A percentile compares a stretch with the other conserved stretches of the same genome.
phyloP scores from a whole-genome alignment of 176 grass and related monocot genomes.

The Aegilops sharonensis region DNA sequence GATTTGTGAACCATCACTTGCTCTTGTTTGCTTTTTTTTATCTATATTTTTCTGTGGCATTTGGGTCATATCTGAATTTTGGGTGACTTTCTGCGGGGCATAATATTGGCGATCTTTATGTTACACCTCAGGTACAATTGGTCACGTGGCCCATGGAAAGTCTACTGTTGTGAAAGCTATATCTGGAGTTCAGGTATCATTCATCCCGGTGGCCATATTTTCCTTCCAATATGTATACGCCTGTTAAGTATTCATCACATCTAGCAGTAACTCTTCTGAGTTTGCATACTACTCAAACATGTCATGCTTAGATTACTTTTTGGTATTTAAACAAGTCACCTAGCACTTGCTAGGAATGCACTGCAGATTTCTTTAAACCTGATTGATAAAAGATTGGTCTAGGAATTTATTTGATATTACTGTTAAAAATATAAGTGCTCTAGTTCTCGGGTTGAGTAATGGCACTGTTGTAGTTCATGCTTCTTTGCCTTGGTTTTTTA shows the following conservation, averaged over 20 bases:
- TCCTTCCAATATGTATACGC: not conserved
- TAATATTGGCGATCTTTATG: not conserved
- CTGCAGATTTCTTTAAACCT: not conserved
- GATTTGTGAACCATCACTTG: not conserved
- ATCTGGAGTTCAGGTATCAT: conserved; percentile 46
- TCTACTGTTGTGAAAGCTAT: conserved; percentile 39
- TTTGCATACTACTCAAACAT: not conserved
- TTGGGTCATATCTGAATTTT: not conserved
- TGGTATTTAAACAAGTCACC: not conserved
- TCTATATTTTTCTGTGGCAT: not conserved
- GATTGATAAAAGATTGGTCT: not conserved
- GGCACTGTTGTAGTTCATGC: not conserved
- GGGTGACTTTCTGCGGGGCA: not conserved
- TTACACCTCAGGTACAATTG: conserved; percentile 27
- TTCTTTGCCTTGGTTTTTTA: not conserved
- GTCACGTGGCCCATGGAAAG: conserved; percentile 42
- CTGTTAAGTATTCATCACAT: not conserved
- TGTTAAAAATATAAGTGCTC: not conserved
- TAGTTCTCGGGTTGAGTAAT: not conserved
- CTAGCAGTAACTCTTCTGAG: not conserved
- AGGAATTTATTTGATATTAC: not conserved
- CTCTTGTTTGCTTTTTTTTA: not conserved
- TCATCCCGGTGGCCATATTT: not conserved
- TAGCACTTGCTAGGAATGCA: not conserved
- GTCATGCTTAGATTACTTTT: not conserved